phyloP scores from a whole-genome alignment of 192 early-diverging fungal genomes.

The Oehlia diaphana region DNA sequence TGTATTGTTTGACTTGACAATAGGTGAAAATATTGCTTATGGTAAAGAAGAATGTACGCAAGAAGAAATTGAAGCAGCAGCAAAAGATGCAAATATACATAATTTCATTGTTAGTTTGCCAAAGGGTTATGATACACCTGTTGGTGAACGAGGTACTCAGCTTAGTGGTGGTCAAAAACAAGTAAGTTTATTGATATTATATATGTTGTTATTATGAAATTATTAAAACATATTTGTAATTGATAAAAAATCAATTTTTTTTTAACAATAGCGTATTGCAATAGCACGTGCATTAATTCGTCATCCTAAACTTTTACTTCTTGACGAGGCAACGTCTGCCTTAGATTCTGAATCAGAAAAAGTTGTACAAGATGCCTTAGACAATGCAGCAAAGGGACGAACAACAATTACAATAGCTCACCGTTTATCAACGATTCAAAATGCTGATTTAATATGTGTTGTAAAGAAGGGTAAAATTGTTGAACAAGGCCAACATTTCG shows the following conservation, averaged over 20 bases:
- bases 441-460: slow-evolving; percentile 81
- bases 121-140: slow-evolving; percentile 63
- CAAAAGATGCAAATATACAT: slow-evolving; percentile 63
- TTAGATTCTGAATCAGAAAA: slow-evolving; percentile 72
- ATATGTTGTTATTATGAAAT: no score
- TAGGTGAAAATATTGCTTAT: slow-evolving; percentile 88
- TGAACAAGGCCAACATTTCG: slow-evolving; percentile 77
- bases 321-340: slow-evolving; percentile 84
- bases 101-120: slow-evolving; percentile 53
- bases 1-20: slow-evolving; percentile 82
- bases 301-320: slow-evolving; percentile 77
- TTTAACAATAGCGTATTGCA: slow-evolving; percentile 51
- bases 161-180: slow-evolving; percentile 76
- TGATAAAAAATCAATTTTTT: no score
- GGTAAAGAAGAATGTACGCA: slow-evolving; percentile 49
- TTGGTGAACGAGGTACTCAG: slow-evolving; percentile 68
- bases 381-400: slow-evolving; percentile 66
- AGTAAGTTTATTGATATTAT: slow-evolving; percentile 35
- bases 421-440: slow-evolving; percentile 69
- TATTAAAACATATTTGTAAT: no score
- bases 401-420: slow-evolving; percentile 78
- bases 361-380: slow-evolving; percentile 68
- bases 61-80: slow-evolving; percentile 59
- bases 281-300: slow-evolving; percentile 89
- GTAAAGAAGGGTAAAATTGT: slow-evolving; percentile 68